Conservation (phyloP, 2,329 filamentous ascomycete species). For the Microsporum ferrugineum region DNA sequence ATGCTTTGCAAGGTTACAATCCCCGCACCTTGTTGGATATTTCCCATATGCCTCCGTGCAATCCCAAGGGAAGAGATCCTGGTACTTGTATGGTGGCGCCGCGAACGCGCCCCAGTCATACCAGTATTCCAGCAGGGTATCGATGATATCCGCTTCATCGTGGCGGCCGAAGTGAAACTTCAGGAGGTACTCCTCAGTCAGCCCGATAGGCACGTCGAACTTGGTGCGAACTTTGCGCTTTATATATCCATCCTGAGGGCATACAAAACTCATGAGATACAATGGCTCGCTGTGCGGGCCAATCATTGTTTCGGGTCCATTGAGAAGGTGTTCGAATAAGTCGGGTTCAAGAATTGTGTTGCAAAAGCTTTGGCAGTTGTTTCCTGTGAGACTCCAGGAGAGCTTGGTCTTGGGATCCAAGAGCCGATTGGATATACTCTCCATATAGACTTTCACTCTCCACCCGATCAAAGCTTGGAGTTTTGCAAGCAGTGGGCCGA, state of each 20-base stretch:
- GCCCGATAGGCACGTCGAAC: conserved; percentile 30
- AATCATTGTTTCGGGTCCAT: conserved; percentile 6
- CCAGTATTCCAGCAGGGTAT: conserved; percentile 38
- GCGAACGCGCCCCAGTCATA: conserved; percentile 37
- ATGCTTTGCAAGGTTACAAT: conserved; percentile 37
- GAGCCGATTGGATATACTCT: conserved; percentile 22
- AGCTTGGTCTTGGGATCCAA: conserved; percentile 20
- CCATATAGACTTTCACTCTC: conserved; percentile 20
- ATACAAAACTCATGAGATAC: conserved; percentile 35
- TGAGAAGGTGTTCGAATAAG: conserved; percentile 23
- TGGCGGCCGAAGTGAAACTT: conserved; percentile 31
- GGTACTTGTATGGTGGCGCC: conserved; percentile 30
- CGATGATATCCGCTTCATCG: conserved; percentile 35
- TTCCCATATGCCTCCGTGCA: conserved; percentile 36
- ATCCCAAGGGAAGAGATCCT: conserved; percentile 35
- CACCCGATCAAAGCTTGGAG: conserved; percentile 16
- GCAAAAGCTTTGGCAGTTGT: conserved; percentile 34
- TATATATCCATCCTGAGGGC: conserved; percentile 19
- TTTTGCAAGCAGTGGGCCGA: conserved; percentile 7
- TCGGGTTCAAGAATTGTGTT: conserved; percentile 25
- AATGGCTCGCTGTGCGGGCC: conserved; percentile 13
- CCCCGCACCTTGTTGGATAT: conserved; percentile 29
- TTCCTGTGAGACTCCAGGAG: conserved; percentile 24
- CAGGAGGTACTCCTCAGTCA: conserved; percentile 36
- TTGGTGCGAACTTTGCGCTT: conserved; percentile 22